Conservation (phyloP, 306 rosid species). For the Macrotyloma uniflorum region DNA sequence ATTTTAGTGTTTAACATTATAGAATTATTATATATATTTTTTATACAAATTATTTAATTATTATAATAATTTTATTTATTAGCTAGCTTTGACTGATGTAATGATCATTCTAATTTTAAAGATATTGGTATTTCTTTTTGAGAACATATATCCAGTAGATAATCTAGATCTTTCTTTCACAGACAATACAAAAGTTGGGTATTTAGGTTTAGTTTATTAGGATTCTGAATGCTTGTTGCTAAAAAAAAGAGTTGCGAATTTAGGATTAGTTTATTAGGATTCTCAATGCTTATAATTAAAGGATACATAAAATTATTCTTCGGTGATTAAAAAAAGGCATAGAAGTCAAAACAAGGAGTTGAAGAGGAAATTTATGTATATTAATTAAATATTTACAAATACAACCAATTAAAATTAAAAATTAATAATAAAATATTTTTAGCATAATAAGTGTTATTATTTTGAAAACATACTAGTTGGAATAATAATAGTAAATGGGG, state of each 20-base stretch:
- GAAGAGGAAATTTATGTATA: background rate
- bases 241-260: conserved; percentile 16
- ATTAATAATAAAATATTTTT: background rate
- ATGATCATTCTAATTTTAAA: too few relatives aligned
- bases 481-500: too few relatives aligned
- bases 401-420: background rate
- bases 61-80: too few relatives aligned
- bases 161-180: background rate
- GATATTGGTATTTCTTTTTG: background rate
- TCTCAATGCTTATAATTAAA: conserved; percentile 16
- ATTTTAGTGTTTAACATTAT: too few relatives aligned
- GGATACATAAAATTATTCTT: background rate
- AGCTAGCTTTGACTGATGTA: too few relatives aligned
- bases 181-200: conserved; percentile 9
- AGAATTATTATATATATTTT: too few relatives aligned
- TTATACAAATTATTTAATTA: too few relatives aligned
- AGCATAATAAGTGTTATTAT: too few relatives aligned
- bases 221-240: background rate
- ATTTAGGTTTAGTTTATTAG: conserved; percentile 19
- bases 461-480: background rate
- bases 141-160: background rate
- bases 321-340: background rate
- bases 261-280: conserved; percentile 17
- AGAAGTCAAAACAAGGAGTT: conserved; percentile 17
- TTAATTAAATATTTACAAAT: background rate